Evolutionary conservation across 202 grass and related monocot genomes (phyloP), one percentile per base, ranked within the genome.

Genomic region (Digitaria exilis): DNA sequence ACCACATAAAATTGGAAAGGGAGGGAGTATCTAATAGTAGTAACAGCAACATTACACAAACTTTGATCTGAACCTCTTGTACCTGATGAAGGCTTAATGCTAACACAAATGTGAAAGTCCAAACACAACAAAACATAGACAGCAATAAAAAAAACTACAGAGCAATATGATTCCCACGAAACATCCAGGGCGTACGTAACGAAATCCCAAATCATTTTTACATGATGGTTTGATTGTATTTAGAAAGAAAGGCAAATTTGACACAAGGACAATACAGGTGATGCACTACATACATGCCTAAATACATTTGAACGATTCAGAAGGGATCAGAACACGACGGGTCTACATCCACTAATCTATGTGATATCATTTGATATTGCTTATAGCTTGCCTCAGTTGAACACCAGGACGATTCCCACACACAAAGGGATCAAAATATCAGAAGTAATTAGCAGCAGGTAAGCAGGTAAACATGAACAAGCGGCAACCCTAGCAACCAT

Each of bases 401-500:
- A 56, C 21, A 76, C 5, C 12, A 65, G 19, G 4, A 69, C n/a
- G 11, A 62, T 25, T 62, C 9, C 22, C 34, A 10, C 35, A 52
- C 12, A 5, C 50, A 15, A n/a, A 54, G 5, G 60, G 13, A 14
- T 34, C 64, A 15, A 46, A 60, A 18, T 22, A 73, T 18, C 70
- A 69, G 2, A 51, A 61, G 16, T 29, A 46, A 30, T 60, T 43
- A 50, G 32, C 9, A 75, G 21, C 0, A 42, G 37, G 21, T 18
- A 6, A 75, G 21, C 0, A 42, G 37, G 21, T 18, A 6, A 59
- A 25, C 51, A 54, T 26, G 9, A 78, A 65, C 44, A 76, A 22
- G 28, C 41, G n/a, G 31, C 24, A 64, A 86, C 3, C 49, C 73
- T 74, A 82, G 60, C 55, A 83, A 60, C 13, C 31, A 29, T 75